Base-by-base conservation (phyloP, 768 basidiomycete species). In the Phaeotremella fagi region DNA sequence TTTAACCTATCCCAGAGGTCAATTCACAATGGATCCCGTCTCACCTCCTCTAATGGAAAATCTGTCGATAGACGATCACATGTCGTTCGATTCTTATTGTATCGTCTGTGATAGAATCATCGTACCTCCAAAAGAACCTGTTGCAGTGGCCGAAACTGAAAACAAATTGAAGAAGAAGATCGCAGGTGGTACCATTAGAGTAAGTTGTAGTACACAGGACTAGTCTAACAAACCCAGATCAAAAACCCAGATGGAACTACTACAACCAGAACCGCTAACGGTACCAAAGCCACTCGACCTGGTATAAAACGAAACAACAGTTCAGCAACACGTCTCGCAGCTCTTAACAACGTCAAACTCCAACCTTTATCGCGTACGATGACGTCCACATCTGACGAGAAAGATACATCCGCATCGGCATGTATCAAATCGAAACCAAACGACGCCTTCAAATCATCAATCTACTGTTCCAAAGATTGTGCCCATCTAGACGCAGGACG, bases 201-300 rank as follows among this genome's bases (percentile, higher is more conserved):
- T 70, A 54, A 58, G 68, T 54, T 6, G 18, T 43, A 6, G 6
- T 26, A 24, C n/a, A 11, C 37, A 36, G 3, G 44, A 11, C 14
- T 16, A n/a, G 11, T 35, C 14, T n/a, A 29, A 33, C 9, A 14
- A 33, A 12, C 22, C 24, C 50, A 68, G 66, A 50, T 68, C 28
- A 63, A 59, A 44, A 69, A 69, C 55, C 57, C 67, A 24, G 67
- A 69, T 58, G 67, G 67, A 1, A 69, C 67, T 1, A 60, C 61
- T 12, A 69, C 67, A 1, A 69, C 67, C 9, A 63, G 67, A 12
- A 59, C 49, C 3, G 67, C 67, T 1, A 64, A 63, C 27, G 67
- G 67, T n/a, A 49, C 50, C 29, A 66, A 63, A 36, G 53, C 52
- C 5, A 69, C 67, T 11, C 63, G 67, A 18, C 67, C 67, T 9